phyloP scores from a whole-genome alignment of 257 asterid genomes.

The Orobanche coerulescens region DNA sequence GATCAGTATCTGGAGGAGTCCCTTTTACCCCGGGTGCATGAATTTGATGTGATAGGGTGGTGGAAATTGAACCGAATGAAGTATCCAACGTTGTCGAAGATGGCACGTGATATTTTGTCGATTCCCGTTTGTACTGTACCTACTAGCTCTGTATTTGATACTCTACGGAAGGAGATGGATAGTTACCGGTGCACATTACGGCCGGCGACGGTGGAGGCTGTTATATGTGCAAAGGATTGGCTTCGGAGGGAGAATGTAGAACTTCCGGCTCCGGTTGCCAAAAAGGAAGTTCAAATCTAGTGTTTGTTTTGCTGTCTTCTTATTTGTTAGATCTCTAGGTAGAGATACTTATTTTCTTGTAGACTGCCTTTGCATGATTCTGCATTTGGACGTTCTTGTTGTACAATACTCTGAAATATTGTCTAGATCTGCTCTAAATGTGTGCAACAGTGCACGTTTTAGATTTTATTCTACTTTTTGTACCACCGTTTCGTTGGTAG shows the following conservation, averaged over 20 bases:
- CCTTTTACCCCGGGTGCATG: conserved; percentile 73
- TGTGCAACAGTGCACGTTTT: too few species aligned
- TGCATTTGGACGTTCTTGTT: conserved; percentile 5
- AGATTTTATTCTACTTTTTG: too few species aligned
- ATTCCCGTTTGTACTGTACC: conserved; percentile 76
- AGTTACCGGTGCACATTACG: conserved; percentile 66
- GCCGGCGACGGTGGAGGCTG: conserved; percentile 90
- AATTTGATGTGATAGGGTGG: conserved; percentile 91
- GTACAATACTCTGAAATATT: conserved; percentile 25
- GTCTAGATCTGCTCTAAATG: conserved; percentile 17
- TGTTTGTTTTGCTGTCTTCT: conserved; percentile 21
- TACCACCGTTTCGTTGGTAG: too few species aligned
- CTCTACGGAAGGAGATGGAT: conserved; percentile 81
- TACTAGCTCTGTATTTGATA: conserved; percentile 49
- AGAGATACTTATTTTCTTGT: conserved; percentile 17
- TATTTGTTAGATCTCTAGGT: conserved; percentile 10
- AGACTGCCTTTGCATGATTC: conserved; percentile 17
- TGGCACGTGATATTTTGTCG: conserved; percentile 88
- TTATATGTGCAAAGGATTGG: conserved; percentile 88
- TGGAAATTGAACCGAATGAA: conserved; percentile 78
- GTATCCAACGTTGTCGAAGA: conserved; percentile 87
- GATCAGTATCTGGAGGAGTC: conserved; percentile 97
- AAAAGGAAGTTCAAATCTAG: conserved; percentile 73
- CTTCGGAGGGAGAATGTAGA: conserved; percentile 45
- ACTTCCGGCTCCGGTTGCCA: conserved; percentile 33